A percentile compares a stretch with the other conserved stretches of the same genome.
Evolutionary conservation across 2,329 filamentous ascomycete genomes (phyloP).

Genomic region (Cladosporium cucumerinum): DNA sequence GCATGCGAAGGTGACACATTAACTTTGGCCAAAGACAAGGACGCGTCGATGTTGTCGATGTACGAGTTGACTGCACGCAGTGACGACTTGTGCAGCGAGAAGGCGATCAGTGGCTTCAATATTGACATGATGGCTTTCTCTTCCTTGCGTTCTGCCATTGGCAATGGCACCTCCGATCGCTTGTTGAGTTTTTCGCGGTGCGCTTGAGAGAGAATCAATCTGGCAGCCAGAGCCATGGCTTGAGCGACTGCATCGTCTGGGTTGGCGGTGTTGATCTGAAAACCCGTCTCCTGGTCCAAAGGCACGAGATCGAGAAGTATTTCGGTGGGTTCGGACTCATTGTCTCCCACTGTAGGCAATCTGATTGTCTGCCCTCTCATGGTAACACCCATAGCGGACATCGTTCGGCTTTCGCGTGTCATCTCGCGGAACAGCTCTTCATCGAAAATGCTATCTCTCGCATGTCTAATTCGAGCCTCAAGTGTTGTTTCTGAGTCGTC

Average conservation of each 20-base stretch:
- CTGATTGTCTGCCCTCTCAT: slow-evolving; percentile 50
- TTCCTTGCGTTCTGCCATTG: slow-evolving; percentile 51
- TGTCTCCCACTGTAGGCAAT: background rate
- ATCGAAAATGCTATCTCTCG: slow-evolving; percentile 74
- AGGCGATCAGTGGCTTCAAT: slow-evolving; percentile 56
- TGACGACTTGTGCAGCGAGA: slow-evolving; percentile 49
- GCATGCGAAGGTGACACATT: slow-evolving; percentile 15
- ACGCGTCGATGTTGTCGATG: slow-evolving; percentile 21
- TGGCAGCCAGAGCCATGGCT: slow-evolving; percentile 62
- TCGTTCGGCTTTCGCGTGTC: slow-evolving; percentile 70
- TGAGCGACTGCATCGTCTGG: slow-evolving; percentile 55
- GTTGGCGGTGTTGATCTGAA: slow-evolving; percentile 21
- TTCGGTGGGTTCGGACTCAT: slow-evolving; percentile 29
- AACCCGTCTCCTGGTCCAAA: slow-evolving; percentile 34
- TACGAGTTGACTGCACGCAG: slow-evolving; percentile 38
- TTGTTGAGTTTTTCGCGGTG: slow-evolving; percentile 72
- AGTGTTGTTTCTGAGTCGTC: slow-evolving; percentile 55
- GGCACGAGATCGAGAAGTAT: slow-evolving; percentile 67
- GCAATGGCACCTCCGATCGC: slow-evolving; percentile 62
- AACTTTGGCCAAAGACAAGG: slow-evolving; percentile 26
- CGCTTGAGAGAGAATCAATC: slow-evolving; percentile 72
- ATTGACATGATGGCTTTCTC: slow-evolving; percentile 54
- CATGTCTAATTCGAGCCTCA: slow-evolving; percentile 67
- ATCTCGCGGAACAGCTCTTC: slow-evolving; percentile 91
- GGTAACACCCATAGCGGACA: slow-evolving; percentile 68